phyloP scores from a whole-genome alignment of 352 stramenopile genomes.

The Pythium plurisporium region DNA sequence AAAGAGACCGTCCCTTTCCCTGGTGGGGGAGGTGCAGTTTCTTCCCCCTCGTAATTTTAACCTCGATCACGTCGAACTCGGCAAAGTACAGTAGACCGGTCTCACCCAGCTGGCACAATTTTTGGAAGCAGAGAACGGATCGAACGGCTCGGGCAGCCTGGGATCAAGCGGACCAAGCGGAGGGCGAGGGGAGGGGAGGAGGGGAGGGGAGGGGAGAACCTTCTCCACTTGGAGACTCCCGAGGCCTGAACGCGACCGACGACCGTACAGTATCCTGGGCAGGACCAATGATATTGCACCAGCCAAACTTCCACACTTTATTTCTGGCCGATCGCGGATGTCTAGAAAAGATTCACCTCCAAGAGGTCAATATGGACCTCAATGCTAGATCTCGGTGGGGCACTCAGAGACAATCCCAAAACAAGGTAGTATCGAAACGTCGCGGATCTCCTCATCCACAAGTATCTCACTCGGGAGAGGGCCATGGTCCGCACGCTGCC shows the following conservation, averaged over 20 bases:
- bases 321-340: no score
- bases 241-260: neutral
- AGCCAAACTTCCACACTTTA: slow-evolving; percentile 1
- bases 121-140: neutral
- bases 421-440: slow-evolving; percentile 12
- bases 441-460: neutral
- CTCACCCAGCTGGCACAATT: neutral
- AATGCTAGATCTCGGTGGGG: neutral
- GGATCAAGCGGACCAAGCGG: no score
- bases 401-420: neutral
- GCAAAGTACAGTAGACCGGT: neutral
- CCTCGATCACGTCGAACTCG: neutral
- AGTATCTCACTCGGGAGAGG: neutral
- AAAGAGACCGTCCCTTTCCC: neutral
- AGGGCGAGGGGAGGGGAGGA: neutral
- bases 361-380: slow-evolving; percentile 1
- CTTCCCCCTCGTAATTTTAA: slow-evolving; percentile 23
- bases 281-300: slow-evolving; percentile 17
- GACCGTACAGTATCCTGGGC: neutral
- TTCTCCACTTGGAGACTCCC: neutral
- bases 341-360: no score
- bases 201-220: neutral
- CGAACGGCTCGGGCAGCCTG: neutral
- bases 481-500: slow-evolving; percentile 1
- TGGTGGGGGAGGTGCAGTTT: neutral